Evolutionary conservation across 192 early-diverging fungal genomes (phyloP).

Genomic region (Entophlyctis helioformis): DNA sequence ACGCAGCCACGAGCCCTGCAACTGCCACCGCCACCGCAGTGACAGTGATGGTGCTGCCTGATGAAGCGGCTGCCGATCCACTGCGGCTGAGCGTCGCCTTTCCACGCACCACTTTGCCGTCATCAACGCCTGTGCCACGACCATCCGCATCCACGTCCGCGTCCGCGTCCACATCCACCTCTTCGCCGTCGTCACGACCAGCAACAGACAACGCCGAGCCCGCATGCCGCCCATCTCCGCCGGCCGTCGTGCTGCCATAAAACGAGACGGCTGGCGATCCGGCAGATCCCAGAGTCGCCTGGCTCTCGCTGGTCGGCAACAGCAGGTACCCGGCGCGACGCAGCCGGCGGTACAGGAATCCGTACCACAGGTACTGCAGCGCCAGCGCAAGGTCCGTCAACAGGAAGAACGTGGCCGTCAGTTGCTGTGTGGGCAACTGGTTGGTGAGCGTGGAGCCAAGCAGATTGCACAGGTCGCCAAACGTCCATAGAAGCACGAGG

Average conservation of each 20-base stretch:
- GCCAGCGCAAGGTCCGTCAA: slow-evolving; percentile 21
- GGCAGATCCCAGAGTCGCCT: slow-evolving; percentile 1
- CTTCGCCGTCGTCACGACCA: no score
- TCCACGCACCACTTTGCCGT: no score
- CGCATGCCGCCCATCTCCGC: not conserved
- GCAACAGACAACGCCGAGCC: not conserved
- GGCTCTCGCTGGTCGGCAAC: no score
- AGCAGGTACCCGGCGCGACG: no score
- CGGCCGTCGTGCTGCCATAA: not conserved
- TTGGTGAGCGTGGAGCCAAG: slow-evolving; percentile 32
- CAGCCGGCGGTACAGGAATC: no score
- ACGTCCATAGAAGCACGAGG: slow-evolving; percentile 26
- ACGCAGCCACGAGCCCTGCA: not conserved
- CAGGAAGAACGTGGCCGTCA: slow-evolving; percentile 24
- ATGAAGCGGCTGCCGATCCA: no score
- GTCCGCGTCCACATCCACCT: no score
- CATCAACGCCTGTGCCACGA: no score
- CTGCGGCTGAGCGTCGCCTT: no score
- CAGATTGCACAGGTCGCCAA: slow-evolving; percentile 18
- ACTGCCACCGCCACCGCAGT: not conserved
- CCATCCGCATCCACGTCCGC: no score
- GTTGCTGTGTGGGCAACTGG: slow-evolving; percentile 26
- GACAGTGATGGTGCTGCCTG: not conserved
- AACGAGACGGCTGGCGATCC: not conserved
- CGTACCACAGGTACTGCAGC: slow-evolving; percentile 32